Evolutionary conservation across 116 monocot genomes (phyloP).

Genomic region (Trichopus zeylanicus): DNA sequence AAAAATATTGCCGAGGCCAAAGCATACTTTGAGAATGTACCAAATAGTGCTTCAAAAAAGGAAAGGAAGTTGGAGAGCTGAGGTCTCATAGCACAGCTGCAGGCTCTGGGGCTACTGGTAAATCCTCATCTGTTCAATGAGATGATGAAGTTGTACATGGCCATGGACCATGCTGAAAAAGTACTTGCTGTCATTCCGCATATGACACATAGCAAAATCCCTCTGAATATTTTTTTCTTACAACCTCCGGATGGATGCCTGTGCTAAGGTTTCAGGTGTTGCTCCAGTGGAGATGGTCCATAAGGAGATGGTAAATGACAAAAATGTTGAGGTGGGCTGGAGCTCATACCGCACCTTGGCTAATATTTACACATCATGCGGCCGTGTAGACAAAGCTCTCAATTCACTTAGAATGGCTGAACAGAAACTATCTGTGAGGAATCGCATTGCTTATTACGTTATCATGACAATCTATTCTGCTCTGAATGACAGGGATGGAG

Average conservation of each 20-base stretch:
- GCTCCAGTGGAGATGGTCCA: conserved; percentile 42
- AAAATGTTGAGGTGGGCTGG: conserved; percentile 68
- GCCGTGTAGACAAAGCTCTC: conserved; percentile 30
- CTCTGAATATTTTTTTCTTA: conserved; percentile 63
- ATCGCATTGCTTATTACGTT: conserved; percentile 60
- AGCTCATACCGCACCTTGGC: conserved; percentile 67
- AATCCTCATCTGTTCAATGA: conserved; percentile 64
- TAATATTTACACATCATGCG: conserved; percentile 43
- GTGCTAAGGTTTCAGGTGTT: conserved; percentile 32
- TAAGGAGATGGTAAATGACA: conserved; percentile 54
- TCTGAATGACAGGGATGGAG: conserved; percentile 45
- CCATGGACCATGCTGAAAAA: conserved; percentile 42
- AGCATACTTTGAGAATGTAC: conserved; percentile 45
- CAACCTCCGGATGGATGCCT: conserved; percentile 69
- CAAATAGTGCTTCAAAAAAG: conserved; percentile 28
- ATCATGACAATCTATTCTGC: conserved; percentile 78
- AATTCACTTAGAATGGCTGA: conserved; percentile 53
- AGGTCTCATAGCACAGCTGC: conserved; percentile 47
- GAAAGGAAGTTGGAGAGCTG: conserved; percentile 39
- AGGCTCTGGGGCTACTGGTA: conserved; percentile 38
- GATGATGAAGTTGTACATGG: conserved; percentile 81
- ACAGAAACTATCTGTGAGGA: conserved; percentile 37
- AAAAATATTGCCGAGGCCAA: conserved; percentile 45
- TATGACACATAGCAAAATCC: conserved; percentile 55
- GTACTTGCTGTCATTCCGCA: conserved; percentile 40